Conservation (phyloP, 2,329 filamentous ascomycete species). For the Trichoderma pleuroti region DNA sequence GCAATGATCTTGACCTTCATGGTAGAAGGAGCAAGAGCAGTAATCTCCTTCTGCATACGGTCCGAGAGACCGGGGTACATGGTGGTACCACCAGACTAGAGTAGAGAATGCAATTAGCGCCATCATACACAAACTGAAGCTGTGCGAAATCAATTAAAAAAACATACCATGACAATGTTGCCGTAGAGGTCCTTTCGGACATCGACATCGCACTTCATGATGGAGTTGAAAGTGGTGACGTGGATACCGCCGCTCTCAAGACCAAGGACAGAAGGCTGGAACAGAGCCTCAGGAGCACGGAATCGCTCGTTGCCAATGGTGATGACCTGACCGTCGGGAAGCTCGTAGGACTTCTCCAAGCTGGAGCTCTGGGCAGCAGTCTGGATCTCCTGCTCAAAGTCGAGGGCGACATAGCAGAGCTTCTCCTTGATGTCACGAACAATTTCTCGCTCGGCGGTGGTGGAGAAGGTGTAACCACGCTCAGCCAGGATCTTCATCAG, state of each 20-base stretch:
- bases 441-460: constrained; percentile 99
- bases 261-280: constrained; percentile 97
- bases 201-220: constrained; percentile 99
- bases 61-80: constrained; percentile 99
- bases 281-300: constrained; percentile 98
- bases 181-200: constrained; percentile 99
- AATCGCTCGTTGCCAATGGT: constrained; percentile 99
- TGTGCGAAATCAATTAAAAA: constrained; percentile 37
- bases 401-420: constrained; percentile 99
- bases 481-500: constrained; percentile 99
- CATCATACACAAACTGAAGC: neutral
- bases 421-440: constrained; percentile 99
- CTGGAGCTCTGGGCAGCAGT: constrained; percentile 97
- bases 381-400: constrained; percentile 99
- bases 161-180: constrained; percentile 99
- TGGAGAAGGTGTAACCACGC: constrained; percentile 99
- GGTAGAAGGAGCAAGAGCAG: constrained; percentile 95
- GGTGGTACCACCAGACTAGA: constrained; percentile 98
- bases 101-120: constrained; percentile 26
- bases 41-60: constrained; percentile 99
- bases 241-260: constrained; percentile 99
- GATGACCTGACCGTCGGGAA: constrained; percentile 99
- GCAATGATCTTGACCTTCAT: constrained; percentile 99
- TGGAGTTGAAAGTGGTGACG: constrained; percentile 99
- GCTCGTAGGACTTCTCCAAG: constrained; percentile 99